Conservation (phyloP, 768 basidiomycete species). For the Phallus indusiatus region DNA sequence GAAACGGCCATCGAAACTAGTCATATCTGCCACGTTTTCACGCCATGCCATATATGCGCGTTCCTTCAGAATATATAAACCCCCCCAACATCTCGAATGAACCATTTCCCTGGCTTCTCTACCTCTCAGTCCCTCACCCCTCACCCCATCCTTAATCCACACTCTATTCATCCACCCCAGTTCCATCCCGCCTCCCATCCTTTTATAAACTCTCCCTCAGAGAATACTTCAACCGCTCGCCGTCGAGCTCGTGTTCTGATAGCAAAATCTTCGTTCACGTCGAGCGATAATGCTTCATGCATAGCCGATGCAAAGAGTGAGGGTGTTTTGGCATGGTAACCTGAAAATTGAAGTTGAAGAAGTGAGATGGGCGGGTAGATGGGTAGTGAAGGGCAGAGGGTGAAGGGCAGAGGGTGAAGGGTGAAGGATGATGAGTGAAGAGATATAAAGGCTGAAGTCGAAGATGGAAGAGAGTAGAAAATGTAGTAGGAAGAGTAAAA, state of each 20-base stretch:
- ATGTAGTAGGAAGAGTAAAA: no score
- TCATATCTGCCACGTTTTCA: no score
- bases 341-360: constrained; percentile 26
- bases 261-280: constrained; percentile 41
- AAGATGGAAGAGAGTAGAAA: no score
- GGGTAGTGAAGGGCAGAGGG: no score
- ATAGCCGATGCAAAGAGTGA: constrained; percentile 60
- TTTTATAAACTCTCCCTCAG: constrained; percentile 65
- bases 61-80: no score
- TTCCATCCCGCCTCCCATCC: constrained; percentile 40
- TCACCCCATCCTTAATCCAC: no score
- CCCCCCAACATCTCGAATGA: no score
- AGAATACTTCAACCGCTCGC: constrained; percentile 68
- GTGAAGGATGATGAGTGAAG: no score
- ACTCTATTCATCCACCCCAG: background rate
- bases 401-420: no score
- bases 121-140: background rate
- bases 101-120: background rate
- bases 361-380: background rate
- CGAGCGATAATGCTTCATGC: constrained; percentile 51
- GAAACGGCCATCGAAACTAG: no score
- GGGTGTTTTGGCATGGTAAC: constrained; percentile 68
- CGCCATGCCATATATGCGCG: no score
- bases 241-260: constrained; percentile 60
- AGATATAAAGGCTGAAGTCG: no score